Base-by-base conservation (phyloP, 768 basidiomycete genomes). In the Leccinum uliginosum region DNA sequence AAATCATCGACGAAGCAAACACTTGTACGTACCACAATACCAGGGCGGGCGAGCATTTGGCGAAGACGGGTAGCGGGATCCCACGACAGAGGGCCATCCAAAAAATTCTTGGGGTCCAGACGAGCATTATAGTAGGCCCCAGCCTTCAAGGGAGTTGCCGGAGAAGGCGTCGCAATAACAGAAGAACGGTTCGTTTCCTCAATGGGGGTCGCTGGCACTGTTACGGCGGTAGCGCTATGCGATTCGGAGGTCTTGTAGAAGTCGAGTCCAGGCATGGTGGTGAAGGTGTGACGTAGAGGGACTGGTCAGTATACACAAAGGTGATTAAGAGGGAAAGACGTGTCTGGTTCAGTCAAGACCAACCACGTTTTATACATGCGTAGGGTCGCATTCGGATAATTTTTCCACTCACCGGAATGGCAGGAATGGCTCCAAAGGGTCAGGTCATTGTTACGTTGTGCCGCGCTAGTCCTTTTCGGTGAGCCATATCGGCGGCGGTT, bases 51-150 rank as follows among this genome's bases (percentile, higher is more conserved):
- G 9, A 85, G 76, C 79, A 86, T 73, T 61, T 86, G 85, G 43
- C 87, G 83, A 45, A 91, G 80, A 38, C 88, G 81, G 0, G 87
- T 91, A 7, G 86, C 79, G 17, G 88, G 80, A 64, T 89, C 84
- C 56, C 72, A 65, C 1, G 88, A 89, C 7, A 90, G 73, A 3
- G 86, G 85, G 1, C 87, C 87, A 7, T 87, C 80, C 46, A 85
- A 67, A 69, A 78, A 89, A 67, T 87, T 86, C 65, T 78, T 78
- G 24, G 86, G 83, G 68, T 87, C 84, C 15, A 89, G 72, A 29
- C 86, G 85, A 48, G 86, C 54, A 65, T 89, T 90, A 68, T 83
- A 81, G 70, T 88, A 89, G 3, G 71, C 71, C 11, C 54, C 67
- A 4, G 59, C 8, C 21, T 46, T 71, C 54, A 62, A 55, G 2